phyloP scores from a whole-genome alignment of 371 early-diverging fungal genomes.

The Zychaea mexicana region DNA sequence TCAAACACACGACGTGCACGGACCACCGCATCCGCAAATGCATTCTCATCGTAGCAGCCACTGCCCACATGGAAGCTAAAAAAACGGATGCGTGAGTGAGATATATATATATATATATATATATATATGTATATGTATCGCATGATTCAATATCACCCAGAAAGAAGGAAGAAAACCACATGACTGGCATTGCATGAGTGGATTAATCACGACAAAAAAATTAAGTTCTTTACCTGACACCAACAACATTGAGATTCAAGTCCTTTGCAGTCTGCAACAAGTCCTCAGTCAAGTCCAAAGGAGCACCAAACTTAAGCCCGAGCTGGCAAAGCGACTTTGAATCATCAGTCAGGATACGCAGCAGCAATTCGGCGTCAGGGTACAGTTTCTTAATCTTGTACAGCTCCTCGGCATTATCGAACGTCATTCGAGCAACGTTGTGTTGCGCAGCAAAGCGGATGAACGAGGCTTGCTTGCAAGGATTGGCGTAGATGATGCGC shows the following conservation, averaged over 20 bases:
- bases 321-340: conserved; percentile 90
- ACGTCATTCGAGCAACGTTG: conserved; percentile 92
- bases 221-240: too few species aligned
- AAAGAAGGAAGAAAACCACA: too few species aligned
- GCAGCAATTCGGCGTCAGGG: conserved; percentile 85
- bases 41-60: conserved; percentile 90
- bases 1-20: conserved; percentile 90
- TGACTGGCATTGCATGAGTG: too few species aligned
- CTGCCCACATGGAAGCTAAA: conserved; percentile 94
- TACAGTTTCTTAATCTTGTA: conserved; percentile 84
- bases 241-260: conserved; percentile 86
- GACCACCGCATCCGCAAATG: conserved; percentile 89
- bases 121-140: too few species aligned
- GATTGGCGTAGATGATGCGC: conserved; percentile 96
- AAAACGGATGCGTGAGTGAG: neutral
- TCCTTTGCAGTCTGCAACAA: conserved; percentile 79
- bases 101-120: conserved; percentile 6
- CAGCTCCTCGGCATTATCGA: conserved; percentile 97
- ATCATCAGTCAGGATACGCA: conserved; percentile 96
- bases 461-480: conserved; percentile 96
- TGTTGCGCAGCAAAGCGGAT: conserved; percentile 81
- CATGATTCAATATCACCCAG: too few species aligned
- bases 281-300: conserved; percentile 63
- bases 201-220: too few species aligned
- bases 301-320: conserved; percentile 97